Base-by-base conservation (phyloP, 495 filamentous ascomycete genomes). In the Penicillium canescens region DNA sequence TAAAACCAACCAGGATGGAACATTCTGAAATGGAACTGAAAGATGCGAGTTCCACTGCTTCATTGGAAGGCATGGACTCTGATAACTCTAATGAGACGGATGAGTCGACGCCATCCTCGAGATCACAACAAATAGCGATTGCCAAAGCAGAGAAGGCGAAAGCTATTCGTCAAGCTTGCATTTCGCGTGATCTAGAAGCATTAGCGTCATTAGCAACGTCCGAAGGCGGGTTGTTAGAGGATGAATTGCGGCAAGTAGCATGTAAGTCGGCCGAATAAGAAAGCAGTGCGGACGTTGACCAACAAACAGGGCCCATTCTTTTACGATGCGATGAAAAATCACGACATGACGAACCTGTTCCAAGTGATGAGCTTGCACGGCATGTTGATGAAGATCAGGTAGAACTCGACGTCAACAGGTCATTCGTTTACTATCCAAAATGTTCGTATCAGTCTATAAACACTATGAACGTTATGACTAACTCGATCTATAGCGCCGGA, bases 401-500 rank as follows among this genome's bases (percentile, higher is more conserved):
- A 14, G 79, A 87, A 63, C 77, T 97, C 26, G 94, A 98, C 67
- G 95, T 98, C 45, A 82, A 98, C 68, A 79, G 94, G 47, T 90
- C 93, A n/a, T 98, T 98, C 69, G 86, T 97, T 43, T 96, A 96
- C 73, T 98, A 98, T 69, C 94, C 94, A 26, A 77, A 83, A 55
- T 82, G 92, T 94, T 78, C 47, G 77, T 57, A 31, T 31, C 28
- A 34, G 40, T 16, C 31, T n/a, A 12, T 13, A 31, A 18, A 3
- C 10, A 12, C 23, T 33, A 33, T 21, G 39, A 34, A 44, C 14
- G 10, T 16, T 31, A 31, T 7, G 35, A 44, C 54, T 63, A 16
- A 64, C n/a, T 16, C 16, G 24, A 26, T 37, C 11, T 36, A 6
- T 51, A 72, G 68, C 62, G 20, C 57, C 79, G 21, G 83, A 86